Conservation (phyloP, 1,284 basidiomycete species). For the Fereydounia khargensis region DNA sequence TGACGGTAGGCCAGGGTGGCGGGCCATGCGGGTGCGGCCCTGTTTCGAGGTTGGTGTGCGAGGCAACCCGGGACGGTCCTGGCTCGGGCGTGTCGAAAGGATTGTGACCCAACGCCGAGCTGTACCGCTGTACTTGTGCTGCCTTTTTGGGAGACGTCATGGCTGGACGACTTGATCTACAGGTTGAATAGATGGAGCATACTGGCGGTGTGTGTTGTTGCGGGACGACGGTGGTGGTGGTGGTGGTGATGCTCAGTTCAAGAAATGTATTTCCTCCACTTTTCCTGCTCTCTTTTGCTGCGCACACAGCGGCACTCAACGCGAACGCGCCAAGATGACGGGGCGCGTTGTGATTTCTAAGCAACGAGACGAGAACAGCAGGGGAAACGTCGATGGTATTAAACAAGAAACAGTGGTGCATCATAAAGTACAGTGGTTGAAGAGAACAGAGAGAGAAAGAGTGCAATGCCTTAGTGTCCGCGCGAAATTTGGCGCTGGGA, state of each 20-base stretch:
- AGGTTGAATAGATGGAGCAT: too few relatives aligned
- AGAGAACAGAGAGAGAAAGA: background rate
- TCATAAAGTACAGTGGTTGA: background rate
- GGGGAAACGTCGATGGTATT: too few relatives aligned
- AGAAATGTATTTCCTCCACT: too few relatives aligned
- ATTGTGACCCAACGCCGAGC: slow-evolving; percentile 5
- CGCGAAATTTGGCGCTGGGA: slow-evolving; percentile 1
- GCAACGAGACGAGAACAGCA: too few relatives aligned
- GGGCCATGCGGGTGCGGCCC: slow-evolving; percentile 15
- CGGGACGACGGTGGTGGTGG: slow-evolving; percentile 1
- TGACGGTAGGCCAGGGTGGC: slow-evolving; percentile 33
- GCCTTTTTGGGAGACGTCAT: slow-evolving; percentile 32
- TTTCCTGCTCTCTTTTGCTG: too few relatives aligned
- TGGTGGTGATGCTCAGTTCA: too few relatives aligned
- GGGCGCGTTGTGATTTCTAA: too few relatives aligned
- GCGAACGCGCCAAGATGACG: too few relatives aligned
- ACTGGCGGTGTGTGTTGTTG: slow-evolving; percentile 4
- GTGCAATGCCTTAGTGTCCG: slow-evolving; percentile 3
- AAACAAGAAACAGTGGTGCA: too few relatives aligned
- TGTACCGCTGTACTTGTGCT: slow-evolving; percentile 13
- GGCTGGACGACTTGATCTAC: slow-evolving; percentile 7
- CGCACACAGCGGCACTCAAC: too few relatives aligned
- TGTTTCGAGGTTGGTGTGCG: slow-evolving; percentile 28
- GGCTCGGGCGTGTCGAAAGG: slow-evolving; percentile 20
- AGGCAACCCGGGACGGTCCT: too few relatives aligned